Evolutionary conservation across 495 filamentous ascomycete species (phyloP).

Genomic region (Copromyces sp.): DNA sequence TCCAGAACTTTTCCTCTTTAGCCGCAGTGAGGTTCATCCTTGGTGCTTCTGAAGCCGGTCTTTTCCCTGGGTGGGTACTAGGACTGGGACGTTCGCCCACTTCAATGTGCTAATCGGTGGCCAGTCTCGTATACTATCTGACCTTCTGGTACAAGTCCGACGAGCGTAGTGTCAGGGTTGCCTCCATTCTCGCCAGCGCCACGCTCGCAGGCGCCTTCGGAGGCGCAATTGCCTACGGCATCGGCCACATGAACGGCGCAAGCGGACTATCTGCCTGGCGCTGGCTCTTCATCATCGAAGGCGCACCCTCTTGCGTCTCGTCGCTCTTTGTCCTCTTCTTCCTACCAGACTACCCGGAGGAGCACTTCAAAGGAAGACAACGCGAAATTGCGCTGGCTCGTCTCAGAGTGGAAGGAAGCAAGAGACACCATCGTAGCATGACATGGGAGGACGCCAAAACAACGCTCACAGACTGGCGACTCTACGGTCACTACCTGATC

Average conservation of each 20-base stretch:
- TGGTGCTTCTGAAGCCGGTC: conserved; percentile 43
- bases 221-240: conserved; percentile 54
- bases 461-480: conserved; percentile 50
- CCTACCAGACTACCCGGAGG: conserved; percentile 57
- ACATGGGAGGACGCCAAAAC: conserved; percentile 51
- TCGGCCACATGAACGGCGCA: conserved; percentile 55
- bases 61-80: conserved; percentile 50
- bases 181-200: conserved; percentile 55
- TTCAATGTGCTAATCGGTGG: background rate
- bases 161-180: conserved; percentile 54
- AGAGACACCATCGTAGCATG: conserved; percentile 43
- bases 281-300: conserved; percentile 69
- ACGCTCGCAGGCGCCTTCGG: conserved; percentile 65
- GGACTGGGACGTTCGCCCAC: no score
- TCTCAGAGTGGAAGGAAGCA: conserved; percentile 45
- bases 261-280: conserved; percentile 55
- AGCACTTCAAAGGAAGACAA: conserved; percentile 43
- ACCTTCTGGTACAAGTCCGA: conserved; percentile 63
- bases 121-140: conserved; percentile 46
- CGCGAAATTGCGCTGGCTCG: conserved; percentile 46
- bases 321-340: conserved; percentile 49
- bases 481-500: conserved; percentile 53
- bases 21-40: conserved; percentile 57
- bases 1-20: conserved; percentile 42
- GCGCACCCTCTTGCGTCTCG: conserved; percentile 48